Base-by-base conservation (phyloP, 805 yeast species). In the Metschnikowia proteae region DNA sequence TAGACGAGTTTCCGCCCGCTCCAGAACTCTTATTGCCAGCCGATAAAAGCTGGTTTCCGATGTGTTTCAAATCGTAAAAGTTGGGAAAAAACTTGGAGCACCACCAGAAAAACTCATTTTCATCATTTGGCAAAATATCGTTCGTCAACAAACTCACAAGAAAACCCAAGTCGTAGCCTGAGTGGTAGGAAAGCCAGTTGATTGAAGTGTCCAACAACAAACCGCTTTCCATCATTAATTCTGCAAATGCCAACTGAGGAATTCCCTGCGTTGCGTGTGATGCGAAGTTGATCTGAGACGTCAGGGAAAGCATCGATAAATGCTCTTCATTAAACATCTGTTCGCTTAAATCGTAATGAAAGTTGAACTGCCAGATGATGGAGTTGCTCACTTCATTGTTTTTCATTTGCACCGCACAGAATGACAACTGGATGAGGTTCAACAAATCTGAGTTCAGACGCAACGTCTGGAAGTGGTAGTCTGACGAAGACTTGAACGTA, bases 351-450 rank as follows among this genome's bases (percentile, higher is more conserved):
- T 87, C 91, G 66, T 90, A 94, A 56, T 78, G 75, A 71, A 94
- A 90, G 66, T 94, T 94, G 71, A 94, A 91, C 65, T 92, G 97
- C 97, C 97, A 94, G n/a, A 97, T 88, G 76, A 54, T 73, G 73
- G 55, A 82, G 37, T 89, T 73, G 26, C 96, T 95, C 40, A 66
- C 55, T 52, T 70, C 74, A 51, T 65, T 64, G 42, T 65, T 60
- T 54, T 62, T 64, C 34, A 71, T 57, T 52, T 71, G 71, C 13
- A 70, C 65, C 3, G 68, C 68, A 55, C 77, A 73, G 43, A 73
- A 62, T 2, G 70, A 63, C 47, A 94, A 78, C 67, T 94, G 99
- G 47, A 94, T 84, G 49, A 94, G 80, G 58, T 85, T 84, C 56
- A 91, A 69, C 48, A 94, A 74, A 66, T 94, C 99, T 3, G 94